Evolutionary conservation across 2,329 filamentous ascomycete species (phyloP).

Genomic region (Diaporthe citri): DNA sequence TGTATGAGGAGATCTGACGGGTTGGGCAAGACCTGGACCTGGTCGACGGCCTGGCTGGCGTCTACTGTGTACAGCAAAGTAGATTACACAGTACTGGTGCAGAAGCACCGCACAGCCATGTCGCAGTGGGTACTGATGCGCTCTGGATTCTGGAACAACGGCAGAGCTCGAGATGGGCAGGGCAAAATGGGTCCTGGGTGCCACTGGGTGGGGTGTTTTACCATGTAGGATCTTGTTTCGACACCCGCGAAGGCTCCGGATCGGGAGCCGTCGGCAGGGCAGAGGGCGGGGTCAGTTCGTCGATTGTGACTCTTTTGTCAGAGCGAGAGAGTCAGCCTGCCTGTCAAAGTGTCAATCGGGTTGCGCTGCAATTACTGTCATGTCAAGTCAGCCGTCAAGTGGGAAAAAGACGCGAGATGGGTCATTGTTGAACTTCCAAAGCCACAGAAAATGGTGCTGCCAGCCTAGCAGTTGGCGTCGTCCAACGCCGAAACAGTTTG

Average conservation of each 20-base stretch:
- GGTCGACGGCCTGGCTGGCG: background rate
- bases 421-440: background rate
- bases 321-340: background rate
- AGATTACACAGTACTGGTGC: slow-evolving; percentile 20
- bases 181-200: slow-evolving; percentile 19
- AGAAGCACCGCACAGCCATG: slow-evolving; percentile 12
- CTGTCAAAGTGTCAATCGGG: background rate
- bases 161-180: slow-evolving; percentile 22
- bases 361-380: background rate
- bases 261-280: slow-evolving; percentile 33
- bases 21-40: background rate
- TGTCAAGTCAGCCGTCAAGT: slow-evolving; percentile 4
- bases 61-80: background rate
- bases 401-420: background rate
- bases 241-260: slow-evolving; percentile 32
- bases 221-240: slow-evolving; percentile 34
- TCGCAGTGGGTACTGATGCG: slow-evolving; percentile 3
- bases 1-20: background rate
- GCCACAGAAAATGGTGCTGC: background rate
- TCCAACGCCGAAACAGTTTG: slow-evolving; percentile 22
- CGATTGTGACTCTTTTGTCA: slow-evolving; percentile 12
- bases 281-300: slow-evolving; percentile 27
- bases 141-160: slow-evolving; percentile 24
- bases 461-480: background rate
- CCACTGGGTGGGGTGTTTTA: slow-evolving; percentile 31